Evolutionary conservation across 2,329 filamentous ascomycete genomes (phyloP).

Genomic region (Aspergillus cejpii): DNA sequence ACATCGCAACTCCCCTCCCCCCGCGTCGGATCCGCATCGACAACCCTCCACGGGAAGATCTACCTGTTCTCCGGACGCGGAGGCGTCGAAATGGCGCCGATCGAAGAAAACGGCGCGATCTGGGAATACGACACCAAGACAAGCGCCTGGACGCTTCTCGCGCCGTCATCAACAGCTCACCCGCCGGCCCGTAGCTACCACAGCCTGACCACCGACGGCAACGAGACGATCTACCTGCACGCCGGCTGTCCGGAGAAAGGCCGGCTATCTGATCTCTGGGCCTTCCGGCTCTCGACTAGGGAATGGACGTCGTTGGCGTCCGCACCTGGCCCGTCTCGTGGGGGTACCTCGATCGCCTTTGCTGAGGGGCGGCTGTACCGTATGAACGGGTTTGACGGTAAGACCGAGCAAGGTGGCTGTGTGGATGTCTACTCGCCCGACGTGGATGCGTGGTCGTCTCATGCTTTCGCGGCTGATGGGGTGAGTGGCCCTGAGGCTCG

Average conservation of each 20-base stretch:
- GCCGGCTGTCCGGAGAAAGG: conserved; percentile 63
- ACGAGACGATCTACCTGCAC: conserved; percentile 67
- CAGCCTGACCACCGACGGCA: conserved; percentile 53
- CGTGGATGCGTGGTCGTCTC: conserved; percentile 37
- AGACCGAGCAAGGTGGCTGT: conserved; percentile 60
- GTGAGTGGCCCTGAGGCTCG: conserved; percentile 43
- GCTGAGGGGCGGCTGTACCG: conserved; percentile 62
- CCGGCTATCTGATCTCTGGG: conserved; percentile 66
- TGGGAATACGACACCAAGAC: conserved; percentile 67
- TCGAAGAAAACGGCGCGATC: conserved; percentile 67
- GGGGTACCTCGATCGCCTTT: conserved; percentile 61
- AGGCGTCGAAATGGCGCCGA: conserved; percentile 59
- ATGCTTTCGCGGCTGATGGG: conserved; percentile 37
- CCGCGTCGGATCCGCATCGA: conserved; percentile 66
- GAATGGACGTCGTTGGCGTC: conserved; percentile 62
- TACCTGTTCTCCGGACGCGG: conserved; percentile 78
- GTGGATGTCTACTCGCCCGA: conserved; percentile 55
- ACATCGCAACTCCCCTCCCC: conserved; percentile 50
- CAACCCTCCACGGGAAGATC: conserved; percentile 61
- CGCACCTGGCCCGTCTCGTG: conserved; percentile 61
- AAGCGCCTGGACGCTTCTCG: conserved; percentile 59
- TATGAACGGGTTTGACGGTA: conserved; percentile 73
- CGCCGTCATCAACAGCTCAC: conserved; percentile 45
- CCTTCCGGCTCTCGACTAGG: conserved; percentile 59
- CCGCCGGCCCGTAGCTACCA: conserved; percentile 68